Conservation (phyloP, 2,329 filamentous ascomycete species). For the Colletotrichum aenigma region DNA sequence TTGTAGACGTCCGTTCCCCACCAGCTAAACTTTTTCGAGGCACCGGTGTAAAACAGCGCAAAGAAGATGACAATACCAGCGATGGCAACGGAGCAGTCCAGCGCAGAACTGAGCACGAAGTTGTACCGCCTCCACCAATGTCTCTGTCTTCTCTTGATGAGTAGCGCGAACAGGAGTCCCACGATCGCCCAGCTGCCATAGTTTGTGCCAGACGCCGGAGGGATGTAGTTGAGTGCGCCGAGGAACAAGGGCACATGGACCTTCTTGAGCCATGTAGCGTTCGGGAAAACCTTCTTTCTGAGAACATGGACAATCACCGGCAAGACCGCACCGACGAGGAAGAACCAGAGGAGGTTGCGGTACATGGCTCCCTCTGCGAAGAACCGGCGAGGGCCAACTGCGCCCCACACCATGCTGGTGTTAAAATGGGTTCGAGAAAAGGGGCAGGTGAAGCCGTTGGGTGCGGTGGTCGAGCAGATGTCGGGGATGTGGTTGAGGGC, state of each 20-base stretch:
- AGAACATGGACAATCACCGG: slow-evolving; percentile 51
- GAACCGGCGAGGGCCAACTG: slow-evolving; percentile 59
- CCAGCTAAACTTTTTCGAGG: slow-evolving; percentile 28
- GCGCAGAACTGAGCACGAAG: slow-evolving; percentile 33
- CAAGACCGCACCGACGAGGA: slow-evolving; percentile 52
- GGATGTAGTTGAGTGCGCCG: slow-evolving; percentile 34
- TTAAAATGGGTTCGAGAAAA: slow-evolving; percentile 49
- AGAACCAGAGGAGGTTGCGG: slow-evolving; percentile 55
- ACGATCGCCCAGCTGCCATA: slow-evolving; percentile 35
- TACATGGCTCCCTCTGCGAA: slow-evolving; percentile 58
- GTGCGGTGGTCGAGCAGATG: slow-evolving; percentile 49
- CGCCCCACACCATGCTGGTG: slow-evolving; percentile 60
- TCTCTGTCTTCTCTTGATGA: slow-evolving; percentile 26
- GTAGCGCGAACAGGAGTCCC: slow-evolving; percentile 30
- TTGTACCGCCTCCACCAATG: slow-evolving; percentile 35
- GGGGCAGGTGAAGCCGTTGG: slow-evolving; percentile 49
- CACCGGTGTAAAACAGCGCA: slow-evolving; percentile 33
- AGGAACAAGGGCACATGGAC: slow-evolving; percentile 34
- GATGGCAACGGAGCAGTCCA: slow-evolving; percentile 35
- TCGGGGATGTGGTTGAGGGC: slow-evolving; percentile 48
- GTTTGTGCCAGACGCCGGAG: slow-evolving; percentile 35
- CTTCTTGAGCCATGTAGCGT: slow-evolving; percentile 22
- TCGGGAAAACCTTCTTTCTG: slow-evolving; percentile 21
- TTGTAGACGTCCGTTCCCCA: slow-evolving; percentile 31
- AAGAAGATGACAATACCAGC: slow-evolving; percentile 38